Conservation (phyloP, 768 basidiomycete species). For the Wakefieldia striispora region DNA sequence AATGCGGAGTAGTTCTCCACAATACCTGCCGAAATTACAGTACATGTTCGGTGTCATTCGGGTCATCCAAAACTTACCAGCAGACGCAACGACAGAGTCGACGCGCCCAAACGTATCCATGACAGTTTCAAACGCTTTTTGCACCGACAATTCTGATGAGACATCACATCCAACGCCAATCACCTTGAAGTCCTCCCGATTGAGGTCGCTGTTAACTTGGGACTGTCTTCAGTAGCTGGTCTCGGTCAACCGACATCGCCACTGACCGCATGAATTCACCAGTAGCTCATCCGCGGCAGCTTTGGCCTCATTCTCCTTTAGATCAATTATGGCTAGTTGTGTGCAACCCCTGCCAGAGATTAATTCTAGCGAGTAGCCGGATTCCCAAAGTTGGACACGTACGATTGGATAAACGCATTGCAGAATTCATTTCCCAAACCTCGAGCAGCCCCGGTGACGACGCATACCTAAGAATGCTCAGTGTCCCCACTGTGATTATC, state of each 20-base stretch:
- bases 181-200: conserved; percentile 57
- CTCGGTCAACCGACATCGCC: conserved; percentile 17
- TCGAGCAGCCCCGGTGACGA: conserved; percentile 91
- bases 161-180: conserved; percentile 88
- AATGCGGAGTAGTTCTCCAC: conserved; percentile 87
- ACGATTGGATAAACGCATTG: conserved; percentile 63
- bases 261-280: conserved; percentile 49
- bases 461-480: conserved; percentile 59
- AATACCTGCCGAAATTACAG: conserved; percentile 50
- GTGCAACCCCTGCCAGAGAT: conserved; percentile 67
- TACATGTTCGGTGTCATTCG: background rate
- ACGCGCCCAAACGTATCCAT: conserved; percentile 66
- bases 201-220: conserved; percentile 54
- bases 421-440: conserved; percentile 92
- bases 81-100: conserved; percentile 85
- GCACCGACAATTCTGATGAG: conserved; percentile 74
- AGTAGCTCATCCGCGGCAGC: conserved; percentile 68
- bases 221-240: conserved; percentile 29
- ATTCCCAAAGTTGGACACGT: background rate
- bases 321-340: conserved; percentile 75
- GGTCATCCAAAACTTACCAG: conserved; percentile 50
- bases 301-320: conserved; percentile 67
- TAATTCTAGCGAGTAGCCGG: conserved; percentile 4
- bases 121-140: conserved; percentile 65
- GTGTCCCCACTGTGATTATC: background rate